Conservation (phyloP, 495 filamentous ascomycete genomes). For the Copromyces sp. region DNA sequence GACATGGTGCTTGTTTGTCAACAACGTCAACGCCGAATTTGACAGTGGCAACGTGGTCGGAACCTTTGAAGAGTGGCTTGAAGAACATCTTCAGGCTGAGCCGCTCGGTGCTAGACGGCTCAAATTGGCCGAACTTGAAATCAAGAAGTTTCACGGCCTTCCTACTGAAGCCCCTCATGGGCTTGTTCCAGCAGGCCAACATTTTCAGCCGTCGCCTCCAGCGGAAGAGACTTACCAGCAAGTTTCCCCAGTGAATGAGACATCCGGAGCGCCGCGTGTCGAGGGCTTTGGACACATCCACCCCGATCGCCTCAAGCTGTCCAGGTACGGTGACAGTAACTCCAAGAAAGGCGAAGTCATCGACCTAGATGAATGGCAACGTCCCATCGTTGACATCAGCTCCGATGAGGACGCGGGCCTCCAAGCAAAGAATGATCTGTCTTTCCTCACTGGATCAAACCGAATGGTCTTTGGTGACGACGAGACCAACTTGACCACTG, state of each 20-base stretch:
- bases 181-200: neutral
- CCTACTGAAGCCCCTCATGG: neutral
- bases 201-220: neutral
- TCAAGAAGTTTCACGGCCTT: conserved; percentile 2
- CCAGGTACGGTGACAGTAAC: neutral
- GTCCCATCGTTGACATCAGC: neutral
- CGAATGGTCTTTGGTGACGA: conserved; percentile 3
- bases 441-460: conserved; percentile 15
- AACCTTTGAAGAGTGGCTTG: conserved; percentile 22
- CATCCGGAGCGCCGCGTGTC: neutral
- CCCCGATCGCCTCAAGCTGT: conserved; percentile 11
- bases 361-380: neutral
- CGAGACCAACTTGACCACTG: neutral
- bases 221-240: neutral
- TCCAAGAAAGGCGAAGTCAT: neutral
- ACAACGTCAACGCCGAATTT: neutral
- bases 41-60: conserved; percentile 8
- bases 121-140: conserved; percentile 14
- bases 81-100: conserved; percentile 5
- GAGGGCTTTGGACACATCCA: conserved; percentile 8
- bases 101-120: conserved; percentile 17
- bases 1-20: conserved; percentile 8
- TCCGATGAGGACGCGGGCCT: neutral
- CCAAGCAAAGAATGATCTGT: neutral
- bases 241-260: neutral